phyloP scores from a whole-genome alignment of 495 filamentous ascomycete species.

The Talaromyces trachyspermus region DNA sequence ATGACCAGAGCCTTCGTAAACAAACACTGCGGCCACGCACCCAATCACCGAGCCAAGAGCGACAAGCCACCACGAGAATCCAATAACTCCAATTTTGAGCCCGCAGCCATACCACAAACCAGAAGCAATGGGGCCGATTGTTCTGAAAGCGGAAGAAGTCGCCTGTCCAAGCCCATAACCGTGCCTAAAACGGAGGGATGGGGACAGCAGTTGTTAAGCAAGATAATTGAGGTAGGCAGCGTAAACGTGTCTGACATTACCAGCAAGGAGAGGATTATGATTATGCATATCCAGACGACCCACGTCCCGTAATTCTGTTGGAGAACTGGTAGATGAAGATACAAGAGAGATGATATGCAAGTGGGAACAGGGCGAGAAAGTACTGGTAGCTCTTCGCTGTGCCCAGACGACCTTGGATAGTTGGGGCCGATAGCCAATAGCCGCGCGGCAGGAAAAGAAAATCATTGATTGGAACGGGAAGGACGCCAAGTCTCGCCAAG shows the following conservation, averaged over 20 bases:
- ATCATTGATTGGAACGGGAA: no score
- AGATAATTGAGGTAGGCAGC: conserved; percentile 65
- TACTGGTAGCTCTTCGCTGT: conserved; percentile 61
- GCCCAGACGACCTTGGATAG: conserved; percentile 58
- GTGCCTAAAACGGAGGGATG: conserved; percentile 76
- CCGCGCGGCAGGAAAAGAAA: no score
- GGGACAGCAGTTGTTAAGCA: conserved; percentile 78
- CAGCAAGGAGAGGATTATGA: conserved; percentile 60
- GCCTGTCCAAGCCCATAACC: conserved; percentile 77
- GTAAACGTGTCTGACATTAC: conserved; percentile 78
- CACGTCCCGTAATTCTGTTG: conserved; percentile 55
- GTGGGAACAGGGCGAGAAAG: conserved; percentile 63
- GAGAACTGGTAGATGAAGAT: conserved; percentile 52
- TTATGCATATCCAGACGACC: conserved; percentile 65
- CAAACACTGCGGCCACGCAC: conserved; percentile 53
- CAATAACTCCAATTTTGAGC: conserved; percentile 60
- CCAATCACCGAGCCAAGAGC: conserved; percentile 56
- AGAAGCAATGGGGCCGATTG: conserved; percentile 65
- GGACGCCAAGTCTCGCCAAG: no score
- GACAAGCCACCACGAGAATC: conserved; percentile 71
- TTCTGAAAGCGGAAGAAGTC: conserved; percentile 61
- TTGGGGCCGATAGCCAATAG: conserved; percentile 72
- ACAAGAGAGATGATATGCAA: conserved; percentile 67
- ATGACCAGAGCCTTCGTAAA: conserved; percentile 68
- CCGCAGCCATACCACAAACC: conserved; percentile 68